Base-by-base conservation (phyloP, 2,329 filamentous ascomycete genomes). In the Ramularia collo-cygni region DNA sequence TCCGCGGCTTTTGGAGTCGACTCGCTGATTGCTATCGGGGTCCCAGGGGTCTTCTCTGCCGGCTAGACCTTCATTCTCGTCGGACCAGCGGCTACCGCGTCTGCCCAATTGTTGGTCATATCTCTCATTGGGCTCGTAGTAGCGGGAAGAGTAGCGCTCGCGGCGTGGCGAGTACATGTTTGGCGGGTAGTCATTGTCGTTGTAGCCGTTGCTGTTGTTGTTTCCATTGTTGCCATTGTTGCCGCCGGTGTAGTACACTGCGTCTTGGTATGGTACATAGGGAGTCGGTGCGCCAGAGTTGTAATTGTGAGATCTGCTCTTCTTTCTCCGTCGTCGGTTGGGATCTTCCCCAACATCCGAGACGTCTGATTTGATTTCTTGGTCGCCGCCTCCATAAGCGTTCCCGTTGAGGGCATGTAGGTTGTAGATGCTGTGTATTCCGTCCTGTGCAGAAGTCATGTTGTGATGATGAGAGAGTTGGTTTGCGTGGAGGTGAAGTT, bases 231-330 rank as follows among this genome's bases (percentile, higher is more conserved):
- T 19, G 19, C 29, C 16, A n/a, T 27, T 33, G 28, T 24, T 39
- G 19, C 31, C 21, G 33, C 31, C 13, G 14, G 10, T 30, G 33
- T 44, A 44, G 33, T 40, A 37, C 8, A 27, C 8, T 10, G 42
- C 30, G 17, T 44, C 42, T 38, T 40, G 42, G 13, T 40, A 44
- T 8, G 42, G 42, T 4, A 44, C 29, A 28, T 44, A 44, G 21
- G 28, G 28, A 8, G 28, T 16, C n/a, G 28, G 13, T 13, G 28
- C 28, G n/a, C n/a, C n/a, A n/a, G n/a, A n/a, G n/a, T n/a, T n/a
- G n/a, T n/a, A n/a, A n/a, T n/a, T n/a, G n/a, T n/a, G n/a, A n/a
- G n/a, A n/a, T n/a, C n/a, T n/a, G n/a, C n/a, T n/a, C n/a, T 30
- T 30, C 13, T 13, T 30, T 30, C 8, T 30, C 28, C 12, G 28